A percentile compares a stretch with the other conserved stretches of the same genome.
These are phyloP conservation scores for Aspergillus versicolor DNA, from an alignment of 2,329 filamentous ascomycete species.

Conservation along the genomic window DNA sequence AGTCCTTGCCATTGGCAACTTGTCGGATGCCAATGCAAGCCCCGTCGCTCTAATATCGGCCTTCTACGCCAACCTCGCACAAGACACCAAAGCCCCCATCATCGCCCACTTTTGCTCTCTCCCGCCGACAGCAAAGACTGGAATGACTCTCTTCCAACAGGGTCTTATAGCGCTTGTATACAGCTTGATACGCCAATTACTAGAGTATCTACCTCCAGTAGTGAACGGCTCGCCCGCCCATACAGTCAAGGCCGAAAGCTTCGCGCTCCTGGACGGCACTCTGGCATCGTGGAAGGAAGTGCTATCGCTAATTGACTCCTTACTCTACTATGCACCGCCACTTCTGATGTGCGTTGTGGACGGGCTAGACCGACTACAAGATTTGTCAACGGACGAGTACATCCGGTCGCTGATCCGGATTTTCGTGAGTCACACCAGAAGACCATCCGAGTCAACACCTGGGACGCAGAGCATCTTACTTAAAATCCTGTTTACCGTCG, in stretches of 20 bases:
- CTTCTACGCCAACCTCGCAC: conserved; percentile 33
- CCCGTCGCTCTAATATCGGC: conserved; percentile 34
- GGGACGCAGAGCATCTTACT: conserved; percentile 29
- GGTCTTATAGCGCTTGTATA: conserved; percentile 39
- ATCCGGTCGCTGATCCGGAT: conserved; percentile 34
- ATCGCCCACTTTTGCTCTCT: conserved; percentile 39
- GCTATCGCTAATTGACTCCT: conserved; percentile 35
- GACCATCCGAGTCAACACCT: conserved; percentile 17
- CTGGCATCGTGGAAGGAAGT: conserved; percentile 37
- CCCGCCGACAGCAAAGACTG: conserved; percentile 19
- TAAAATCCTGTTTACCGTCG: conserved; percentile 38
- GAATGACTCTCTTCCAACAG: conserved; percentile 27
- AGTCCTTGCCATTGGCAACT: conserved; percentile 32
- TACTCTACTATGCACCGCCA: conserved; percentile 36
- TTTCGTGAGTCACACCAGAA: conserved; percentile 33
- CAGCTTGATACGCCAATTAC: conserved; percentile 39
- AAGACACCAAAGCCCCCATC: conserved; percentile 31
- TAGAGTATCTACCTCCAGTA: conserved; percentile 37
- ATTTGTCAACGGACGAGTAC: conserved; percentile 32
- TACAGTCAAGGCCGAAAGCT: conserved; percentile 36
- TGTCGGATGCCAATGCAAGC: conserved; percentile 25
- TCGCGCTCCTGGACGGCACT: conserved; percentile 34
- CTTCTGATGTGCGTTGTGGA: conserved; percentile 39
- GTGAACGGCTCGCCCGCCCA: conserved; percentile 35
- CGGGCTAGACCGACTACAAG: conserved; percentile 34